Percentiles rank a stretch among this genome's conserved stretches.
Evolutionary conservation across 805 yeast species (phyloP).

Genomic region (Starmerella scarabaei): DNA sequence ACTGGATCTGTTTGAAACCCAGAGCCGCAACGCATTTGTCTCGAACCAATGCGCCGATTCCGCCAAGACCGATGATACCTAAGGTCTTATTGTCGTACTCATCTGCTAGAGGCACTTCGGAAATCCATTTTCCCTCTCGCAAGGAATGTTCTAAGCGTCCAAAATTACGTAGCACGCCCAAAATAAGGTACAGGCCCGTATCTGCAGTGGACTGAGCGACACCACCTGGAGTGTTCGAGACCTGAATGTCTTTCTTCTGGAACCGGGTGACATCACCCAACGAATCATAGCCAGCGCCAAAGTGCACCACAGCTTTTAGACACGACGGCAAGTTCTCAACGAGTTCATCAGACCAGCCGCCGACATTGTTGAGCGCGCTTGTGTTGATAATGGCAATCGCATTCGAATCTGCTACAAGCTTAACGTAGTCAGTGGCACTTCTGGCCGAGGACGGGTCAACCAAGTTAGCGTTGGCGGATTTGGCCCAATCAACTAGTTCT

Average conservation of each 20-base stretch:
- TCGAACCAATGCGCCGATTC: slow-evolving; percentile 45
- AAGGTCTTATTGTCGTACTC: slow-evolving; percentile 40
- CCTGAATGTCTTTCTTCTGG: slow-evolving; percentile 32
- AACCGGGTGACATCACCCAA: slow-evolving; percentile 34
- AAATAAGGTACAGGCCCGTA: slow-evolving; percentile 38
- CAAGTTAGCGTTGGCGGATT: slow-evolving; percentile 35
- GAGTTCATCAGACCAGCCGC: slow-evolving; percentile 36
- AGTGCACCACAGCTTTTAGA: slow-evolving; percentile 35
- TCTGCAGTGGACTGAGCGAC: slow-evolving; percentile 48
- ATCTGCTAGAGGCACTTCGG: slow-evolving; percentile 34
- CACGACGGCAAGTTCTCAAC: slow-evolving; percentile 29
- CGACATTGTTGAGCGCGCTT: slow-evolving; percentile 31
- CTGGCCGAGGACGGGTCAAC: slow-evolving; percentile 30
- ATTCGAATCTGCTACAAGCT: slow-evolving; percentile 28
- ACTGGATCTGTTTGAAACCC: slow-evolving; percentile 38
- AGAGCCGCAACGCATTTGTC: slow-evolving; percentile 37
- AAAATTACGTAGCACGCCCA: slow-evolving; percentile 42
- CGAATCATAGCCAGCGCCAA: slow-evolving; percentile 50
- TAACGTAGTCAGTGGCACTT: slow-evolving; percentile 32
- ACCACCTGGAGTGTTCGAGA: slow-evolving; percentile 42
- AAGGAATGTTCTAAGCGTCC: slow-evolving; percentile 33
- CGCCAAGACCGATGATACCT: slow-evolving; percentile 53
- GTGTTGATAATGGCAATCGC: slow-evolving; percentile 34
- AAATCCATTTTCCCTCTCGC: slow-evolving; percentile 37
- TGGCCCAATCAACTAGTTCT: slow-evolving; percentile 30